Percentiles rank a stretch among this genome's conserved stretches.
These are phyloP conservation scores for Raphidocelis subcapitata DNA, from an alignment of 139 green algal species.

Conservation along the genomic window DNA sequence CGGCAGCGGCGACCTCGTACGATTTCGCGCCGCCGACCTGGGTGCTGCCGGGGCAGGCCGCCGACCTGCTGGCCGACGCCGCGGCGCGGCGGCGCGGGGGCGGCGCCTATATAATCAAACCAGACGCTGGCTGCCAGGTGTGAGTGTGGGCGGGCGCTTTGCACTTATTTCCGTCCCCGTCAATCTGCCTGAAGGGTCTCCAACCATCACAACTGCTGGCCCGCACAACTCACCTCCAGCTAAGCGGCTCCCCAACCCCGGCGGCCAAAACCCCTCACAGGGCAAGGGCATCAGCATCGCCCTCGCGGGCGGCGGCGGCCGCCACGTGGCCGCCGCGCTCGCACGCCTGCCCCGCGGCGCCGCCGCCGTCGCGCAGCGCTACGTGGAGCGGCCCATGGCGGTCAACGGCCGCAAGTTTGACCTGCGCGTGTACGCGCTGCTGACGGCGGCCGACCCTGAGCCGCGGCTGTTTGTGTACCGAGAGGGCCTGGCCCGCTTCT, in stretches of 20 bases:
- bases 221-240: background rate
- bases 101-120: conserved; percentile 83
- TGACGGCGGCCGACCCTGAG: conserved; percentile 50
- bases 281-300: conserved; percentile 73
- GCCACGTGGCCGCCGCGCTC: background rate
- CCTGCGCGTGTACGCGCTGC: conserved; percentile 72
- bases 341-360: background rate
- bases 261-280: conserved; percentile 28
- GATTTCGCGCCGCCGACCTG: too few species aligned
- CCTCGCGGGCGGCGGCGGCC: conserved; percentile 36
- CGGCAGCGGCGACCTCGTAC: too few species aligned
- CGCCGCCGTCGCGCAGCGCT: conserved; percentile 57
- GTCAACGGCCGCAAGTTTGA: conserved; percentile 79
- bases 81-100: conserved; percentile 43
- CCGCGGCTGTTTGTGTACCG: conserved; percentile 50
- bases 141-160: background rate
- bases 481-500: conserved; percentile 66
- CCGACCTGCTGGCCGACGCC: conserved; percentile 50
- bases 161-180: background rate
- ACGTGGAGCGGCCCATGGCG: conserved; percentile 63
- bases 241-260: background rate
- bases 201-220: background rate
- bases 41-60: conserved; percentile 24
- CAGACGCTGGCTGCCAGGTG: conserved; percentile 73
- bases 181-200: background rate